A percentile compares a stretch with the other conserved stretches of the same genome.
Evolutionary conservation across 495 filamentous ascomycete genomes (phyloP).

Genomic region (Staphylotrichum tortipilum): DNA sequence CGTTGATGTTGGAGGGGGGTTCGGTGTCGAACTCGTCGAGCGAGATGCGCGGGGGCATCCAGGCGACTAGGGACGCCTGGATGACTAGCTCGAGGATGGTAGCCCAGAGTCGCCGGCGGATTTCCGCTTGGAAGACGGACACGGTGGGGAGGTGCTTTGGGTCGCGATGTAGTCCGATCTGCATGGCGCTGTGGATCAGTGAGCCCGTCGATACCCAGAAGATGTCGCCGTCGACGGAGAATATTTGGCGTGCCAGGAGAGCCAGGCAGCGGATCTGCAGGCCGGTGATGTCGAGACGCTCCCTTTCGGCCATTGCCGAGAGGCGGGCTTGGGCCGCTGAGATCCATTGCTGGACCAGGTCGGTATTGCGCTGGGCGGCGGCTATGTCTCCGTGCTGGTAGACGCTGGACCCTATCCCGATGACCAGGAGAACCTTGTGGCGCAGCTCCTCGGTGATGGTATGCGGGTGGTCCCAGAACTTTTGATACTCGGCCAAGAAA

Average conservation of each 20-base stretch:
- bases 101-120: constrained; percentile 53
- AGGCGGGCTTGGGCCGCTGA: not conserved
- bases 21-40: constrained; percentile 45
- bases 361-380: not conserved
- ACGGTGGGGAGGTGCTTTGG: constrained; percentile 44
- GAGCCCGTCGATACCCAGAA: constrained; percentile 2
- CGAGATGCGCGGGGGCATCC: constrained; percentile 44
- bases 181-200: not conserved
- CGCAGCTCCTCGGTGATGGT: not conserved
- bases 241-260: not conserved
- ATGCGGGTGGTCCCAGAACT: not conserved
- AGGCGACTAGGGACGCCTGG: constrained; percentile 49
- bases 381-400: not conserved
- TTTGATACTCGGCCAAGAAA: not conserved
- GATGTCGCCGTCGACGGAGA: not conserved
- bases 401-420: not conserved
- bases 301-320: not conserved
- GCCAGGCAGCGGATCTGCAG: not conserved
- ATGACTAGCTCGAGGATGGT: constrained; percentile 53
- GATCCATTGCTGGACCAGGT: not conserved
- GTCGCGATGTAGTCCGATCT: constrained; percentile 42
- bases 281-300: not conserved
- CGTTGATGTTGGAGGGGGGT: constrained; percentile 48
- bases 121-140: constrained; percentile 41
- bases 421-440: not conserved